These are phyloP conservation scores for Fusarium haematococcum DNA, from an alignment of 2,329 filamentous ascomycete species.

Conservation along the genomic window DNA sequence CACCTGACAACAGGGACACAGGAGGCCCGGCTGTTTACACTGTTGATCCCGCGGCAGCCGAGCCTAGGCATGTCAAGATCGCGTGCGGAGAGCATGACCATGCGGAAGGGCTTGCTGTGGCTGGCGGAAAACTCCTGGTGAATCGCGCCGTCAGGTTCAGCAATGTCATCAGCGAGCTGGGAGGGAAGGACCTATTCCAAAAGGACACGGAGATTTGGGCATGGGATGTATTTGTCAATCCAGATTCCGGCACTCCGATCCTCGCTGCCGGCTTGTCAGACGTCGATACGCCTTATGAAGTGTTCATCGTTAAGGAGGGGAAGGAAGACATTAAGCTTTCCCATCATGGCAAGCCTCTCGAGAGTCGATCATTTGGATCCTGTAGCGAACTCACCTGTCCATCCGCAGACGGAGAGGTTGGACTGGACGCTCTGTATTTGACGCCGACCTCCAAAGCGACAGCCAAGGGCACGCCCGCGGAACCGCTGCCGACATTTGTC, in stretches of 20 bases:
- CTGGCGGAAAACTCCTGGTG: slow-evolving; percentile 16
- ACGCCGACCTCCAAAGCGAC: neutral
- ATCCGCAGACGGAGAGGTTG: slow-evolving; percentile 22
- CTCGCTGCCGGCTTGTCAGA: slow-evolving; percentile 37
- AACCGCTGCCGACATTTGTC: slow-evolving; percentile 24
- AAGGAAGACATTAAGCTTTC: slow-evolving; percentile 19
- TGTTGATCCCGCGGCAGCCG: neutral
- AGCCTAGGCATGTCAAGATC: slow-evolving; percentile 1
- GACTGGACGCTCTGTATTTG: slow-evolving; percentile 25
- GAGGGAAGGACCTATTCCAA: slow-evolving; percentile 17
- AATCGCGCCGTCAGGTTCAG: slow-evolving; percentile 2
- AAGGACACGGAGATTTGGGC: slow-evolving; percentile 14
- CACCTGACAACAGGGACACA: slow-evolving; percentile 1
- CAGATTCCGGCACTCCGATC: neutral
- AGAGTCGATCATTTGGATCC: neutral
- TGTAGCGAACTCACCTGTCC: slow-evolving; percentile 17
- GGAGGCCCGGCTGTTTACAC: slow-evolving; percentile 25
- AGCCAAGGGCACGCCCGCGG: neutral
- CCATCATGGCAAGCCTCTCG: slow-evolving; percentile 6
- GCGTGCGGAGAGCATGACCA: slow-evolving; percentile 29
- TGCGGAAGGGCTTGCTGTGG: slow-evolving; percentile 10
- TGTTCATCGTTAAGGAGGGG: slow-evolving; percentile 1
- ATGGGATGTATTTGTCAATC: slow-evolving; percentile 23
- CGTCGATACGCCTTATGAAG: slow-evolving; percentile 23
- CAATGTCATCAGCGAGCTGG: slow-evolving; percentile 19